These are phyloP conservation scores for Xylariomycetidae sp. DNA, from an alignment of 2,329 filamentous ascomycete species.

Conservation along the genomic window DNA sequence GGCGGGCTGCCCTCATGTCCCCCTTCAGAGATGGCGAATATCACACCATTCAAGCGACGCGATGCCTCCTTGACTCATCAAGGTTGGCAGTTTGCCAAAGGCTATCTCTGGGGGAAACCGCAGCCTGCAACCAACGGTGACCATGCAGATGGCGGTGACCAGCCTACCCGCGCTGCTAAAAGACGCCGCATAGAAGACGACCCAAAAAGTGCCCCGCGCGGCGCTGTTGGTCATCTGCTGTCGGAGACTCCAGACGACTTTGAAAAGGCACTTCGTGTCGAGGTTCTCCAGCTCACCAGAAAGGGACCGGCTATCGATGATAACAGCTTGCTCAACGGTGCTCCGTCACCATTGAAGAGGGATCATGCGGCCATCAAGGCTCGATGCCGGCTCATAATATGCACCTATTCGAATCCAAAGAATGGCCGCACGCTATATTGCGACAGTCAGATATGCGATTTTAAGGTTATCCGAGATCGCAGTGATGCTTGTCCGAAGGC, in stretches of 20 bases:
- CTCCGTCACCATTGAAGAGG: constrained; percentile 28
- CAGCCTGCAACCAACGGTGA: too few species aligned
- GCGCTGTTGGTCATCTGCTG: constrained; percentile 17
- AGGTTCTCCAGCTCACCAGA: constrained; percentile 46
- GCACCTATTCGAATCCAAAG: constrained; percentile 26
- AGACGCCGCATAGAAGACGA: constrained; percentile 44
- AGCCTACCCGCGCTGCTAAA: constrained; percentile 39
- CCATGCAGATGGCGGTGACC: constrained; percentile 32
- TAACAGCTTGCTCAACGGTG: constrained; percentile 33
- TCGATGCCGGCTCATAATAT: constrained; percentile 40
- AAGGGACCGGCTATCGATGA: constrained; percentile 30
- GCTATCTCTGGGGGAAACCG: constrained; percentile 39
- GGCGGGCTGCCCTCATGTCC: constrained; percentile 30
- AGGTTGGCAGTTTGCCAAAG: constrained; percentile 39
- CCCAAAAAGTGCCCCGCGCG: constrained; percentile 24
- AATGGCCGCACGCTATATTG: constrained; percentile 44
- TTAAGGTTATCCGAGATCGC: constrained; percentile 46
- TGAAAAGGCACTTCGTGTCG: constrained; percentile 44
- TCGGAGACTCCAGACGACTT: constrained; percentile 20
- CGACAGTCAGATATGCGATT: constrained; percentile 49
- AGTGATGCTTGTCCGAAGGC: constrained; percentile 42
- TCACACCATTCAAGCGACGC: constrained; percentile 39
- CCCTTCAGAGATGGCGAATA: constrained; percentile 42
- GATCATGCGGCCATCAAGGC: constrained; percentile 32
- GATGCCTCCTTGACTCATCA: constrained; percentile 49